phyloP scores from a whole-genome alignment of 2,329 filamentous ascomycete species.

The Elsinoe necatrix region DNA sequence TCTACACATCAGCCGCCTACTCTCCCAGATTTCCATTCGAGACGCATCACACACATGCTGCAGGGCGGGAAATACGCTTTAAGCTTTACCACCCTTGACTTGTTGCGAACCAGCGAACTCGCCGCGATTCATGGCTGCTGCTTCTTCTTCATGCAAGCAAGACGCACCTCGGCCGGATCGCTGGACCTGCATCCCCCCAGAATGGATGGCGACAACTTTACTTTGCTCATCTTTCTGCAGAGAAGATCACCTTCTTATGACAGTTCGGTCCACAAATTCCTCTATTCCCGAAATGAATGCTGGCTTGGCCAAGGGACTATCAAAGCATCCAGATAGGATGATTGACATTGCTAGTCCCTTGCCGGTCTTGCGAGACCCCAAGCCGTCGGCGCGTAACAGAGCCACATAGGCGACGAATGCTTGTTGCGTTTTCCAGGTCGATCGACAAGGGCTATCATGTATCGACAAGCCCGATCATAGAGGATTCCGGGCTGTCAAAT shows the following conservation, averaged over 20 bases:
- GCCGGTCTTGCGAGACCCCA: background rate
- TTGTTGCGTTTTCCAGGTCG: background rate
- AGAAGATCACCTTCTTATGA: slow-evolving; percentile 5
- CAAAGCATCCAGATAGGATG: background rate
- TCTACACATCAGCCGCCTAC: slow-evolving; percentile 12
- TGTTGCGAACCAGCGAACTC: slow-evolving; percentile 10
- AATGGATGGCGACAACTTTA: background rate
- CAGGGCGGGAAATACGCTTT: slow-evolving; percentile 11
- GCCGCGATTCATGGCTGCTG: background rate
- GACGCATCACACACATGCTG: slow-evolving; percentile 14
- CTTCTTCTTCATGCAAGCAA: slow-evolving; percentile 4
- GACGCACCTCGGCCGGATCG: slow-evolving; percentile 13
- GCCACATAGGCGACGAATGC: background rate
- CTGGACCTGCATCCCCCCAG: slow-evolving; percentile 11
- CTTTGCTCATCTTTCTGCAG: slow-evolving; percentile 4
- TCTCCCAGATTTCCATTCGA: slow-evolving; percentile 12
- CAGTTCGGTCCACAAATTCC: background rate
- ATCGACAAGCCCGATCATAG: slow-evolving; percentile 4
- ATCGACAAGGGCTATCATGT: background rate
- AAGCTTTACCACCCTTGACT: slow-evolving; percentile 1
- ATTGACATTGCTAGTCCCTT: background rate
- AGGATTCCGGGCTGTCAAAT: slow-evolving; percentile 2
- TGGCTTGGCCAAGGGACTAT: background rate
- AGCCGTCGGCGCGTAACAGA: background rate
- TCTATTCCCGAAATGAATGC: slow-evolving; percentile 6